phyloP scores from a whole-genome alignment of 2,329 filamentous ascomycete species.

The Tetracladium maxilliforme region DNA sequence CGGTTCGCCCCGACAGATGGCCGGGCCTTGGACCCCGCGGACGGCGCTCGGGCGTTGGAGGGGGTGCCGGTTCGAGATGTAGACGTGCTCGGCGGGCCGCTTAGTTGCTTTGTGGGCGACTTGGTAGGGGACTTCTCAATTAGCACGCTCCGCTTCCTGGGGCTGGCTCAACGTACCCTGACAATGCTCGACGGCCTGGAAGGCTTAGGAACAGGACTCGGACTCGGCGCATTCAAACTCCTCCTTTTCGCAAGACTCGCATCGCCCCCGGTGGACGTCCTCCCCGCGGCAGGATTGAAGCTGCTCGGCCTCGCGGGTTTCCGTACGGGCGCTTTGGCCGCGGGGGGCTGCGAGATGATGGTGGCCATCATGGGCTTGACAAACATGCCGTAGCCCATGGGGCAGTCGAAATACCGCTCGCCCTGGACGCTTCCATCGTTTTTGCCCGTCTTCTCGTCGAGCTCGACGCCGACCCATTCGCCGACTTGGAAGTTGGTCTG shows the following conservation, averaged over 20 bases:
- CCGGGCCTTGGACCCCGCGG: conserved; percentile 30
- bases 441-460: conserved; percentile 71
- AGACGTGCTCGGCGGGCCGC: conserved; percentile 35
- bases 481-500: conserved; percentile 66
- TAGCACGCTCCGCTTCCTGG: background rate
- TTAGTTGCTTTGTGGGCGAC: conserved; percentile 64
- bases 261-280: conserved; percentile 31
- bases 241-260: conserved; percentile 43
- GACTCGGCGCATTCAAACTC: conserved; percentile 59
- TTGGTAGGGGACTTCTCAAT: conserved; percentile 54
- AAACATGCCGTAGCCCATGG: conserved; percentile 68
- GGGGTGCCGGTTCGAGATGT: conserved; percentile 53
- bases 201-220: conserved; percentile 49
- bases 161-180: conserved; percentile 28
- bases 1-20: conserved; percentile 37
- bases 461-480: conserved; percentile 81
- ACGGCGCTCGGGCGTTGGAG: conserved; percentile 31
- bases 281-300: conserved; percentile 16
- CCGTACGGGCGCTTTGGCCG: conserved; percentile 16
- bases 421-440: conserved; percentile 89
- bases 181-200: conserved; percentile 39
- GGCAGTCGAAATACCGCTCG: conserved; percentile 78
- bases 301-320: conserved; percentile 28
- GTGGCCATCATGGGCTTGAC: conserved; percentile 58
- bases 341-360: conserved; percentile 33